A percentile compares a stretch with the other conserved stretches of the same genome.
phyloP scores from a whole-genome alignment of 495 filamentous ascomycete species.

The Astrothelium subdiscretum region DNA sequence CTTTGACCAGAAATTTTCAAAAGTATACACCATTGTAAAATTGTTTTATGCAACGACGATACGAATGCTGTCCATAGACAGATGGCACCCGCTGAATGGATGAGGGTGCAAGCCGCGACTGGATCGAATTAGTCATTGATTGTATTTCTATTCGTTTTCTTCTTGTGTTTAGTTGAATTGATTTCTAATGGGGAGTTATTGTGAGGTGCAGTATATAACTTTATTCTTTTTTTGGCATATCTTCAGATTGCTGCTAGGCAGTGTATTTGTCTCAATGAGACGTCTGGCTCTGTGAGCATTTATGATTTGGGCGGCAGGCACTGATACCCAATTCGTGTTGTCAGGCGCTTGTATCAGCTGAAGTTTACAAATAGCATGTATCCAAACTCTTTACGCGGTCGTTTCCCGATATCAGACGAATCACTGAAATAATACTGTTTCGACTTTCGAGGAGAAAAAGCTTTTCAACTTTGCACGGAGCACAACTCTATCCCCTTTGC shows the following conservation, averaged over 20 bases:
- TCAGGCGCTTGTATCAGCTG: not conserved
- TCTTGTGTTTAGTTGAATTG: conserved; percentile 7
- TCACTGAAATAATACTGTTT: too few relatives aligned
- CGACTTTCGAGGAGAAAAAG: too few relatives aligned
- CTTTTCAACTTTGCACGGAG: too few relatives aligned
- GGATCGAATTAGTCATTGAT: not conserved
- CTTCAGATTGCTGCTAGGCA: not conserved
- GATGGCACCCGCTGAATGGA: not conserved
- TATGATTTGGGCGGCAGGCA: not conserved
- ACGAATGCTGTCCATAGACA: not conserved
- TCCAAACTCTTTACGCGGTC: too few relatives aligned
- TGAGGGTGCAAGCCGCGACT: not conserved
- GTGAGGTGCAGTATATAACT: not conserved
- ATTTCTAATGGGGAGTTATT: not conserved
- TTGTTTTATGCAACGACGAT: not conserved
- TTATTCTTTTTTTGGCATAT: not conserved
- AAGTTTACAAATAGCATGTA: not conserved
- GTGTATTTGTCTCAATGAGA: not conserved
- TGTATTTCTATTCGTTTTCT: conserved; percentile 4
- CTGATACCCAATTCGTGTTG: not conserved
- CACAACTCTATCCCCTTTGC: too few relatives aligned
- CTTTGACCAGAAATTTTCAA: not conserved
- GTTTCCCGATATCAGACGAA: too few relatives aligned
- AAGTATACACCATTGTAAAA: not conserved
- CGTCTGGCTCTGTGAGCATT: not conserved